Evolutionary conservation across 2,329 filamentous ascomycete genomes (phyloP), one percentile per base, ranked within the genome.

Genomic region (Colletotrichum chlorophyti): DNA sequence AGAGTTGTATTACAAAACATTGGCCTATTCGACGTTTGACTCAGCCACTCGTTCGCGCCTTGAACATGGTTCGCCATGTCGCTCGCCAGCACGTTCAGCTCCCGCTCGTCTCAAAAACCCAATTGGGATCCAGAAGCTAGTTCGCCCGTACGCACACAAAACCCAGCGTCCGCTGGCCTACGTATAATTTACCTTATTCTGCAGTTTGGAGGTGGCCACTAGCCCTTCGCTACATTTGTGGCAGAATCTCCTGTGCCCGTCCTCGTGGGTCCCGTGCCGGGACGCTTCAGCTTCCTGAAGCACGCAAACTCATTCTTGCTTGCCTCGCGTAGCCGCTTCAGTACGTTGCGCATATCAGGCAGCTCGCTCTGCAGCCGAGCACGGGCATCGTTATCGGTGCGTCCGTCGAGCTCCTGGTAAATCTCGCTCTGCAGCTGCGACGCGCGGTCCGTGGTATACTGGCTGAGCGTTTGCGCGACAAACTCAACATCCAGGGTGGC

Each of bases 401-500:
- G 87, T 59, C 86, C 84, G 71, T 99, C 95, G 14, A 99, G 79
- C 70, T 95, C 92, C 64, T 95, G 86, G 74, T 98, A 99, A 43
- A 99, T 94, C 71, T 93, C 87, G 65, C 90, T 90, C 76, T 98
- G 95, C 12, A 91, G 82, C 70, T 93, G 87, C 7, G 87, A 87
- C 3, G 93, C 91, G 47, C 86, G 83, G 55, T 96, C 90, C 0
- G 91, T 95, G 0, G 91, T 95, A 73, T 96, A 99, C 65, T 93
- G 89, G 60, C 86, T 91, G 29, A 99, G 83, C 5, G 94, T 97
- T 77, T 99, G 95, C 1, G 93, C 91, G 55, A 98, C 88, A 70
- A 99, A 98, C 74, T 99, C 95, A 2, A 97, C 93, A 69, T 99
- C 95, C 1, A 99, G 85, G 0, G 95, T 99, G 2, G 96, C 96